Conservation (phyloP, 2,329 filamentous ascomycete species). For the Colletotrichum sp. region DNA sequence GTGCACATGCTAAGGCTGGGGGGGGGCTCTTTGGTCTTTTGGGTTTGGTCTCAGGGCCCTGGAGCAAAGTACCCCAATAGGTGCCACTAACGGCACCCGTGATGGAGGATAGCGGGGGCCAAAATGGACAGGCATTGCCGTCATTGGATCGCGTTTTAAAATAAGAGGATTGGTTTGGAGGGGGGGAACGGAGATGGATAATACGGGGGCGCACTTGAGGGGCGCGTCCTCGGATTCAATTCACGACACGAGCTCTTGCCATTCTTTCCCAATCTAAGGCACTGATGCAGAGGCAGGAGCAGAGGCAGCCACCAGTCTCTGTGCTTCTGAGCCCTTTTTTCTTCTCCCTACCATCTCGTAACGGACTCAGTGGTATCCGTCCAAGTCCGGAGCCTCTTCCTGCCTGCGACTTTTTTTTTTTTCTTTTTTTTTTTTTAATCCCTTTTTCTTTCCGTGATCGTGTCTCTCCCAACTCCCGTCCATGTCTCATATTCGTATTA, state of each 20-base stretch:
- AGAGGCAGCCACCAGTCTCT: neutral
- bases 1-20: neutral
- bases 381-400: neutral
- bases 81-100: neutral
- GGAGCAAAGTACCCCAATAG: neutral
- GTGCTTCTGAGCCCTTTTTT: neutral
- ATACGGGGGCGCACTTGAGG: neutral
- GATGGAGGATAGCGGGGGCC: neutral
- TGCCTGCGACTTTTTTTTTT: neutral
- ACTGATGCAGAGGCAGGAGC: neutral
- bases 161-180: slow-evolving; percentile 17
- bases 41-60: slow-evolving; percentile 4
- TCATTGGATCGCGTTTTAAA: slow-evolving; percentile 16
- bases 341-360: neutral
- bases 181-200: neutral
- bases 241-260: neutral
- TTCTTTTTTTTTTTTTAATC: neutral
- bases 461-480: neutral
- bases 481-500: neutral
- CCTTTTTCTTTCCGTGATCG: neutral
- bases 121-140: slow-evolving; percentile 6
- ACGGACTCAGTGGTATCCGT: neutral
- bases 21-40: neutral
- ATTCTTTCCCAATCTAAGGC: neutral
- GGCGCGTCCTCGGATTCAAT: neutral